Evolutionary conservation across 257 asterid genomes (phyloP), one percentile per base, ranked within the genome.

Genomic region (Solanum paucissectum): DNA sequence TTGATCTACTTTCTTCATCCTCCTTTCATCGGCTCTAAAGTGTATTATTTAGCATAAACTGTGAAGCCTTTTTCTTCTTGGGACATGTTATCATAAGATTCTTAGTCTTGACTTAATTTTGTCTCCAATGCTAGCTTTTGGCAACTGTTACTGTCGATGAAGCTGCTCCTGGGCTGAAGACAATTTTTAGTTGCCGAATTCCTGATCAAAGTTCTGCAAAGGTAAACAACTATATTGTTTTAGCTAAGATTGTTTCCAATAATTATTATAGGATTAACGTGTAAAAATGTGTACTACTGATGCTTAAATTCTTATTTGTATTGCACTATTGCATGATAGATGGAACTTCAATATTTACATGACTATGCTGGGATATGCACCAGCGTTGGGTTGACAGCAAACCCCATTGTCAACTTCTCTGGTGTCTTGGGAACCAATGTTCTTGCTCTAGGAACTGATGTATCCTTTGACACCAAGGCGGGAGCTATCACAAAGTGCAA

Each of bases 401-500:
- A 49, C 69, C 69, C 69, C 44, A 49, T 49, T 49, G 86, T 82
- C 32, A 82, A 82, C 69, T 49, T 82, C 69, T 18, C 86, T 82
- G 86, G 86, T 82, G 69, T 82, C 38, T 33, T 82, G 68, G 86
- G 86, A 29, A 49, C 44, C 21, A 82, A 49, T 49, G 29, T 82
- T 29, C 69, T 82, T 14, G 27, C 86, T 82, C 40, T 82, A 36
- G 86, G 86, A 82, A 49, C 86, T 82, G 44, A 82, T 82, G 12
- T 82, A 29, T 82, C 86, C 44, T 49, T 82, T 49, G 86, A 82
- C 69, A 82, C 86, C 69, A 82, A 49, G 7, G 42, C 6, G 10
- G 86, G 86, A 49, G 69, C 69, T 82, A 46, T 82, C 86, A 82
- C 86, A 21, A 82, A 82, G 86, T 82, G 86, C 68, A 82, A 82